phyloP scores from a whole-genome alignment of 2,329 filamentous ascomycete species.

The Sclerotinia sclerotiorum region DNA sequence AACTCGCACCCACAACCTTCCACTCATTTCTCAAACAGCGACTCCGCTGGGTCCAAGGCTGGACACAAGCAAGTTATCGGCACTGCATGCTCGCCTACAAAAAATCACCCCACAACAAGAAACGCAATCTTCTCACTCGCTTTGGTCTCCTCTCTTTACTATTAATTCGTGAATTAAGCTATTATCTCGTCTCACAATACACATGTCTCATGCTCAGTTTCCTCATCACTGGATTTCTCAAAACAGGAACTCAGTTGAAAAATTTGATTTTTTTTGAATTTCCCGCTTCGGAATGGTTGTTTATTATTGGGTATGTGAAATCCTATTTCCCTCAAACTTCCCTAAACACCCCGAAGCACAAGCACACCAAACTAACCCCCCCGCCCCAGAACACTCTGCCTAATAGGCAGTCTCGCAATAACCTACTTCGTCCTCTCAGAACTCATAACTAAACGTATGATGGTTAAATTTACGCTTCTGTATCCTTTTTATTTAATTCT shows the following conservation, averaged over 20 bases:
- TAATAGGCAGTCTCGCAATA: slow-evolving; percentile 48
- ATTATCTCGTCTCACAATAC: slow-evolving; percentile 51
- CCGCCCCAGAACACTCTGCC: slow-evolving; percentile 42
- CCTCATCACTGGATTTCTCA: slow-evolving; percentile 47
- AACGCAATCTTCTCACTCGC: slow-evolving; percentile 42
- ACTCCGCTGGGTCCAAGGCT: slow-evolving; percentile 52
- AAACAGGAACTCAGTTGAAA: slow-evolving; percentile 42
- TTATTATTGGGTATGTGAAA: slow-evolving; percentile 44
- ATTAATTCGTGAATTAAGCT: slow-evolving; percentile 47
- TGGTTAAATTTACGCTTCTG: slow-evolving; percentile 45
- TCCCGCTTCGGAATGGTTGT: slow-evolving; percentile 49
- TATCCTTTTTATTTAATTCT: slow-evolving; percentile 46
- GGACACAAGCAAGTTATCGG: slow-evolving; percentile 49
- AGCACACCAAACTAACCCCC: neutral
- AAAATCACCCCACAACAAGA: slow-evolving; percentile 41
- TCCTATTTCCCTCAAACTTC: too few species aligned
- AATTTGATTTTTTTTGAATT: slow-evolving; percentile 50
- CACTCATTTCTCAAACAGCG: slow-evolving; percentile 51
- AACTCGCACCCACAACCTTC: slow-evolving; percentile 48
- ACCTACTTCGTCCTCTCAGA: slow-evolving; percentile 48
- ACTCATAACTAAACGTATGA: slow-evolving; percentile 45
- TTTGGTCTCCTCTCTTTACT: slow-evolving; percentile 49
- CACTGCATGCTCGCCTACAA: slow-evolving; percentile 47
- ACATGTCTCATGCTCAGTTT: slow-evolving; percentile 48
- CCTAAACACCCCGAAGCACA: too few species aligned